Percentiles rank a stretch among this genome's conserved stretches.
Evolutionary conservation across 1,284 basidiomycete genomes (phyloP).

Genomic region (Trichosporon faecale): DNA sequence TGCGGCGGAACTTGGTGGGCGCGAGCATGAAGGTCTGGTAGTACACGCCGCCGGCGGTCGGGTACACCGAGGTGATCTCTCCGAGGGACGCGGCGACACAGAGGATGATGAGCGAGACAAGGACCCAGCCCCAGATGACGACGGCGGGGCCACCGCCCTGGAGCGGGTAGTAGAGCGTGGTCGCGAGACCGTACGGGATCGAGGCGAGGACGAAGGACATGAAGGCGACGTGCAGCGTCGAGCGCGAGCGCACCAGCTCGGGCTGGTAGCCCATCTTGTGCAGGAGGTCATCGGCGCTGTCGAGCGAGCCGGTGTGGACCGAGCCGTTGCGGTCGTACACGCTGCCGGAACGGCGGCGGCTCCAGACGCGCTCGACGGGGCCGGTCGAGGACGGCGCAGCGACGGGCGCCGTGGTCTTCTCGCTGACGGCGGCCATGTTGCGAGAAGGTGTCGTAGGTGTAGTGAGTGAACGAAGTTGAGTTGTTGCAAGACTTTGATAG

Average conservation of each 20-base stretch:
- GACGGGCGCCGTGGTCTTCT: background rate
- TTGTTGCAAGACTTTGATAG: too few relatives aligned
- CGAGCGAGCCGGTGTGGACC: background rate
- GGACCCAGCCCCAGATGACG: conserved; percentile 50
- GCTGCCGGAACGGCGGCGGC: background rate
- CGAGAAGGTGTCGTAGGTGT: background rate
- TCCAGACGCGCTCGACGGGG: background rate
- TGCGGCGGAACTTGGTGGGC: conserved; percentile 40
- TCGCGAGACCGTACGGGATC: conserved; percentile 39
- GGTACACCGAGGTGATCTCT: conserved; percentile 53
- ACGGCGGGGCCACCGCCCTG: conserved; percentile 39
- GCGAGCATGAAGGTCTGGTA: conserved; percentile 53
- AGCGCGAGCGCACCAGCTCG: conserved; percentile 23
- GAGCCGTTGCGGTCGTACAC: background rate
- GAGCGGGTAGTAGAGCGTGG: conserved; percentile 41
- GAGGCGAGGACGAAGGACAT: conserved; percentile 42
- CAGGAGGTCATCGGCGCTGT: conserved; percentile 27
- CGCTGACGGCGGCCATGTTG: background rate
- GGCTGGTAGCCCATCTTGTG: conserved; percentile 26
- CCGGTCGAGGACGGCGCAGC: background rate
- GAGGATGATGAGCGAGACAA: conserved; percentile 52
- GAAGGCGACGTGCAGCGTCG: conserved; percentile 24
- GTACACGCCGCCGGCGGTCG: conserved; percentile 53
- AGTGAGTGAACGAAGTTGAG: background rate
- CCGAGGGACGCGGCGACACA: conserved; percentile 53